Conservation (phyloP, 2,329 filamentous ascomycete species). For the Trichophyton verrucosum region DNA sequence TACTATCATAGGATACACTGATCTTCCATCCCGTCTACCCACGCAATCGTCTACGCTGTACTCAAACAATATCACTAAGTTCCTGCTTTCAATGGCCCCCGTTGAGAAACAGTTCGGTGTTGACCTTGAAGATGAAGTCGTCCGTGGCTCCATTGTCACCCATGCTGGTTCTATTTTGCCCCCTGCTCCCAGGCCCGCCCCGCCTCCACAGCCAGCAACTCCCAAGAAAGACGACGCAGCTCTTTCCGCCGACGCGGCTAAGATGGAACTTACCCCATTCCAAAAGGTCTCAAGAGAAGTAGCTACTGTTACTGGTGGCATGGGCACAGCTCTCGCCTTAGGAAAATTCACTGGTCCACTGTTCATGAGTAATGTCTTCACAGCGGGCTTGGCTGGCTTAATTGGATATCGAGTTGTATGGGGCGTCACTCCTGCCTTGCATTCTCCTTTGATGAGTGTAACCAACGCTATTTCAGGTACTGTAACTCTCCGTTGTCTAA, state of each 20-base stretch:
- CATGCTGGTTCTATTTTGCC: conserved; percentile 65
- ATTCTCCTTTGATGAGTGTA: conserved; percentile 83
- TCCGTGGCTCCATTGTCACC: conserved; percentile 72
- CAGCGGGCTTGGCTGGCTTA: conserved; percentile 68
- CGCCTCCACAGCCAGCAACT: conserved; percentile 40
- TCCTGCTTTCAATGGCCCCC: conserved; percentile 68
- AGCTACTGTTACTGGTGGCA: conserved; percentile 58
- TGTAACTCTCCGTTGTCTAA: background rate
- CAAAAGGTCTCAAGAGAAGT: conserved; percentile 69
- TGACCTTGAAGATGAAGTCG: conserved; percentile 72
- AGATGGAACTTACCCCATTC: conserved; percentile 64
- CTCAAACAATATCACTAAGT: conserved; percentile 88
- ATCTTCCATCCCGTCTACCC: conserved; percentile 72
- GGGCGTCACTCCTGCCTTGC: conserved; percentile 71
- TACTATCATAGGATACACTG: conserved; percentile 76
- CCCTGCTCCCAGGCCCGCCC: conserved; percentile 56
- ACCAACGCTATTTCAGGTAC: conserved; percentile 79
- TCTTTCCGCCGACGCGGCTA: conserved; percentile 40
- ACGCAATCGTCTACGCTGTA: conserved; percentile 85
- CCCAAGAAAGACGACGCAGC: conserved; percentile 27
- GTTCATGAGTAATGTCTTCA: conserved; percentile 82
- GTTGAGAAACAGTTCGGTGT: conserved; percentile 68
- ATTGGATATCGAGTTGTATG: conserved; percentile 83
- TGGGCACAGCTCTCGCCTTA: conserved; percentile 61
- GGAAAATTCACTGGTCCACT: conserved; percentile 70